Base-by-base conservation (phyloP, 345 rosid species). In the Zanthoxylum bungeanum region DNA sequence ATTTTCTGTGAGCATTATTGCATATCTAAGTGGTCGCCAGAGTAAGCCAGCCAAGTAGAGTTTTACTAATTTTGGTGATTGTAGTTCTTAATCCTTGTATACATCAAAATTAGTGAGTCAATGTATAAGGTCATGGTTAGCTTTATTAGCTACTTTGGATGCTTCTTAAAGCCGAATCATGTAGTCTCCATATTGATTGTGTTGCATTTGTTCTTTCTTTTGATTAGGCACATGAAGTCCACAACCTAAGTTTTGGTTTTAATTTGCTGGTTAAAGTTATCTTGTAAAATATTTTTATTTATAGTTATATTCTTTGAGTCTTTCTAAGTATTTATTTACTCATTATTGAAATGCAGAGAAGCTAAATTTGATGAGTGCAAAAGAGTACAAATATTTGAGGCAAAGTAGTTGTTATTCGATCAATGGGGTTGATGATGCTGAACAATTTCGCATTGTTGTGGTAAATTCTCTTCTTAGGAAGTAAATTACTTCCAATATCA, bases 391-490 rank as follows among this genome's bases (percentile, higher is more conserved):
- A 64, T 95, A 95, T 79, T 75, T 95, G 88, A 85, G 81, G 68
- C 99, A 92, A 87, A 95, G 98, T 83, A 81, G 80, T 71, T 95
- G 99, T 75, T 87, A 81, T 81, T 76, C 88, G 19, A 85, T 95
- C 76, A 66, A 73, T 60, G 92, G 98, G 79, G 93, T 95, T 72
- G 91, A 91, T 71, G 99, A 95, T 76, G 92, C 89, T 50, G 91
- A 91, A 67, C 86, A 75, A 57, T 92, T 95, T 76, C 75, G 67
- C 49, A 61, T 81, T 73, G 98, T 92, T 72, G 77, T 71, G 96
- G 98, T 95, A 81, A 47, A 56, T 53, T 62, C 39, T 25, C 69
- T 68, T 60, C 46, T 66, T 59, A 39, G 46, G 60, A 44, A 72
- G 10, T 31, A 16, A 28, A 51, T 64, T 66, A 66, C 63, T 57